Evolutionary conservation across 371 early-diverging fungal genomes (phyloP), one percentile per base, ranked within the genome.

Genomic region (Mucor velutinosus): DNA sequence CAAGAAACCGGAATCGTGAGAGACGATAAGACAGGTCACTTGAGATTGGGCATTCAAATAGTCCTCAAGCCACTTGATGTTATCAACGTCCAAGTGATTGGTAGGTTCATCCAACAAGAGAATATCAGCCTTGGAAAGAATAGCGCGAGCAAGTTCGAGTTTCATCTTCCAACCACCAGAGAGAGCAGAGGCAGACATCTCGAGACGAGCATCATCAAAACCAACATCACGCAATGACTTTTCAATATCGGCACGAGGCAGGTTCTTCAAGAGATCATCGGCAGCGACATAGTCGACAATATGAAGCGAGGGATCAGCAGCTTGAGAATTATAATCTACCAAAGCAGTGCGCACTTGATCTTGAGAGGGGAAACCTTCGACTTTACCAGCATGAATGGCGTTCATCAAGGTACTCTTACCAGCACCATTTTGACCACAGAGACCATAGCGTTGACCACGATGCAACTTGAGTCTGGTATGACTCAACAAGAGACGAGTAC

Each of bases 1-100:
- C 68, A 95, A 80, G 82, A 99, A 91, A 59, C 97, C 91, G 86
- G 99, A 95, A 82, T 99, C 99, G 94, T 99, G 99, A 73, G 95
- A 95, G 4, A 99, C 99, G 66, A 99, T 89, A 30, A 99, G 96
- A 57, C 99, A 95, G 41, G 97, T 99, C 33, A 99, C 99, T 64
- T 93, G 85, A 78, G 90, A 96, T 64, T 86, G 83, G 77, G 95
- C 93, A 79, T 98, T 94, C 57, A 98, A 92, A 87, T 74, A 98
- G 12, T 95, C 91, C 51, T 97, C 96, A 65, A 99, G 83, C 64
- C 97, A 94, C 78, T 99, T 98, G 62, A 99, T 98, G 62, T 95
- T 93, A 66, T 92, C 91, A 64, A 95, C 95, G 74, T 96, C 94
- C 85, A 90, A 88, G 73, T 92, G 93, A 80, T 95, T 94, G 60